Base-by-base conservation (phyloP, 2,329 filamentous ascomycete genomes). In the Xylaria sp. region DNA sequence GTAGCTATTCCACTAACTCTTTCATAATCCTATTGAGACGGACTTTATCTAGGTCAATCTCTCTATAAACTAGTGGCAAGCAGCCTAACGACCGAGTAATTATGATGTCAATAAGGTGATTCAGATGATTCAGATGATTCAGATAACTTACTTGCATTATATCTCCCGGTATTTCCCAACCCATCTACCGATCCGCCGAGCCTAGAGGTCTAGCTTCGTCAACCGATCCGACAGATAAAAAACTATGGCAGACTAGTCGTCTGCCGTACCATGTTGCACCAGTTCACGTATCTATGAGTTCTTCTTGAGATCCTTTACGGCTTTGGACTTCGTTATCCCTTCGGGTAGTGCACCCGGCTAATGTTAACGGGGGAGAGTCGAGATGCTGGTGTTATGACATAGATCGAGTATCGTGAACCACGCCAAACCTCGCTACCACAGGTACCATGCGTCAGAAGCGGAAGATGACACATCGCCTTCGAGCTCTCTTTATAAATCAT, bases 331-430 rank as follows among this genome's bases (percentile, higher is more conserved):
- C 17, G n/a, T 15, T 59, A 17, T 40, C 8, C 45, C 17, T 51
- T 28, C 65, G 65, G 65, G 43, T 67, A 67, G 50, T 55, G 65
- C 65, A 67, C 65, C 63, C 65, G 65, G 65, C 7, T 67, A 59
- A 35, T 52, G 33, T 42, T 40, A 12, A 14, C 14, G 14, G 12
- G n/a, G n/a, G n/a, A n/a, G 25, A 50, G 15, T 19, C 31, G 9
- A 33, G 51, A n/a, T 19, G 6, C n/a, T 4, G 11, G 31, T 17
- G 23, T 17, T 12, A 40, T 25, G 19, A 9, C 31, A 25, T n/a
- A 17, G 5, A 19, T 25, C 19, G 31, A 45, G 23, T 40, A 47
- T 61, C 52, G 51, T 53, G 19, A 45, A 31, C n/a, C 40, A 42
- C 46, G 6, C 17, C 21, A 23, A 25, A 8, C 21, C 42, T 52